A percentile compares a stretch with the other conserved stretches of the same genome.
These are phyloP conservation scores for Quercus berberidifolia DNA, from an alignment of 306 rosid genomes.

Conservation along the genomic window DNA sequence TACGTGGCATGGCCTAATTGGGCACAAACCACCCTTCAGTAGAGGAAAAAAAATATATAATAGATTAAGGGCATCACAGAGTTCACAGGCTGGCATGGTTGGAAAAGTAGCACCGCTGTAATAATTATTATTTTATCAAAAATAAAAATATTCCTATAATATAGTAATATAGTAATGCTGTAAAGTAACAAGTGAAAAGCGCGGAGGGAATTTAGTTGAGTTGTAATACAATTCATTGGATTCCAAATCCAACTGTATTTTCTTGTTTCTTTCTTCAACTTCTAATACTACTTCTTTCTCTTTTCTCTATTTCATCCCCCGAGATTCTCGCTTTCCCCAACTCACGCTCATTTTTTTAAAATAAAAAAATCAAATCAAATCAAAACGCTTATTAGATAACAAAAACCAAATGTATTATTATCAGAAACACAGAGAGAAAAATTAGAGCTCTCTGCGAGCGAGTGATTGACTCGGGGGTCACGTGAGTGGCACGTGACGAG, in stretches of 20 bases:
- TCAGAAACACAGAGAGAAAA: too few relatives aligned
- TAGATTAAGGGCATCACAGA: neutral
- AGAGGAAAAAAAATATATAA: neutral
- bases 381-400: too few relatives aligned
- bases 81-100: slow-evolving; percentile 33
- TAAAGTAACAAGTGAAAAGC: too few relatives aligned
- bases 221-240: slow-evolving; percentile 45
- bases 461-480: slow-evolving; percentile 17
- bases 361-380: too few relatives aligned
- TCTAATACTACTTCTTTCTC: too few relatives aligned
- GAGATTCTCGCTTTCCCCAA: slow-evolving; percentile 11
- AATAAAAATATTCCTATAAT: neutral
- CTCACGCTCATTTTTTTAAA: neutral
- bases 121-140: neutral
- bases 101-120: neutral
- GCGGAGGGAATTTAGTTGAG: slow-evolving; percentile 4
- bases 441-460: neutral
- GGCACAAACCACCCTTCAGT: too few relatives aligned
- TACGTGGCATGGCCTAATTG: too few relatives aligned
- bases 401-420: too few relatives aligned
- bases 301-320: neutral
- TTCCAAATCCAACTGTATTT: slow-evolving; percentile 65
- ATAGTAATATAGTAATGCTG: too few relatives aligned
- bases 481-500: too few relatives aligned
- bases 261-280: slow-evolving; percentile 1